These are phyloP conservation scores for Suhomyces terraborum DNA, from an alignment of 1,139 yeast species.

Conservation along the genomic window DNA sequence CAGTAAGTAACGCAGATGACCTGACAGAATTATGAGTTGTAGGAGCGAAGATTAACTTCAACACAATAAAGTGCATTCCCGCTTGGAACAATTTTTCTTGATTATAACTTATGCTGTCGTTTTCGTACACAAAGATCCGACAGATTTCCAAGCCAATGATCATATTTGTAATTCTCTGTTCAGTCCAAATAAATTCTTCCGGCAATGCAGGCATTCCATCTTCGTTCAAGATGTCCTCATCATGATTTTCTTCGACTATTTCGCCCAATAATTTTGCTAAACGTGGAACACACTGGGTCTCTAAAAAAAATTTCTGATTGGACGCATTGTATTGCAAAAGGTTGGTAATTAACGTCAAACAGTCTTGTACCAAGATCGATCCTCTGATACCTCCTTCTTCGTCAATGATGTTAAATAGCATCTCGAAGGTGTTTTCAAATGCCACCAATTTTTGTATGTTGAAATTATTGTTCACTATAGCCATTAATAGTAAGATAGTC, in stretches of 20 bases:
- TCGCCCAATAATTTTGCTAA: conserved; percentile 64
- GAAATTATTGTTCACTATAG: conserved; percentile 76
- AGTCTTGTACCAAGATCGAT: conserved; percentile 88
- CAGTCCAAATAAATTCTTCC: conserved; percentile 64
- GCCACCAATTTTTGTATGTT: conserved; percentile 93
- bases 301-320: conserved; percentile 86
- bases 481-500: conserved; percentile 78
- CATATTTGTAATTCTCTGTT: conserved; percentile 69
- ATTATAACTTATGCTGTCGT: conserved; percentile 60
- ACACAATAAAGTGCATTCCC: conserved; percentile 64
- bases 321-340: conserved; percentile 82
- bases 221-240: conserved; percentile 11
- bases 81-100: conserved; percentile 64
- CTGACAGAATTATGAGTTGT: conserved; percentile 64
- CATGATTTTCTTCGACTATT: conserved; percentile 34
- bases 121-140: conserved; percentile 74
- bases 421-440: conserved; percentile 89
- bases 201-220: conserved; percentile 6
- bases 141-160: conserved; percentile 71
- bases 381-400: conserved; percentile 92
- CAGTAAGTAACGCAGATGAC: conserved; percentile 66
- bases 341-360: conserved; percentile 72
- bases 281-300: conserved; percentile 74
- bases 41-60: conserved; percentile 70
- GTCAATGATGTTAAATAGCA: conserved; percentile 70